These are phyloP conservation scores for Haplographium delicatum DNA, from an alignment of 495 filamentous ascomycete species.

Conservation along the genomic window DNA sequence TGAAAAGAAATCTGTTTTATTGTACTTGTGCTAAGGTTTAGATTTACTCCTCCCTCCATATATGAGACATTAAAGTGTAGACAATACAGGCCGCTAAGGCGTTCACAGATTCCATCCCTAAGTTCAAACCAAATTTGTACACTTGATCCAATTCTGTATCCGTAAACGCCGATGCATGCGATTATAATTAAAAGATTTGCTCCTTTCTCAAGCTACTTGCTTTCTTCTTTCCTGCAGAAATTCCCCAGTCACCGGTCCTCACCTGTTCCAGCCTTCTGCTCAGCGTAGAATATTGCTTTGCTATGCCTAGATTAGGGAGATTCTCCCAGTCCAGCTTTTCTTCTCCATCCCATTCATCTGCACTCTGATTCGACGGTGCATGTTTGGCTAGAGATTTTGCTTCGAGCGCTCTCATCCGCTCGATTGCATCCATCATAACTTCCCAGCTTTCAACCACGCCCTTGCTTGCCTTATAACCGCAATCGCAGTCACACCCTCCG, in stretches of 20 bases:
- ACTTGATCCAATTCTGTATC: background rate
- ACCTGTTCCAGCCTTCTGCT: constrained; percentile 23
- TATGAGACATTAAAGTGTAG: background rate
- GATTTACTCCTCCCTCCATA: too few relatives aligned
- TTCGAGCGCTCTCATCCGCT: constrained; percentile 20
- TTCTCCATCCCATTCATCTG: constrained; percentile 19
- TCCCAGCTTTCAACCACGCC: constrained; percentile 29
- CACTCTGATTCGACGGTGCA: background rate
- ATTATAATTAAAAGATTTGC: constrained; percentile 17
- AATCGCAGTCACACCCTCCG: constrained; percentile 38
- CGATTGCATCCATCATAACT: constrained; percentile 25
- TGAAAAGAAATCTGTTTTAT: too few relatives aligned
- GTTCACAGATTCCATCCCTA: background rate
- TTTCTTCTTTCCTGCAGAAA: constrained; percentile 18
- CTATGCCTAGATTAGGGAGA: constrained; percentile 5
- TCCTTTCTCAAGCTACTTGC: constrained; percentile 24
- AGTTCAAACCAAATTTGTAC: background rate
- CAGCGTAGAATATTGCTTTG: constrained; percentile 16
- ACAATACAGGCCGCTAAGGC: too few relatives aligned
- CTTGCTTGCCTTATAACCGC: constrained; percentile 21
- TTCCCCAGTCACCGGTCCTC: constrained; percentile 23
- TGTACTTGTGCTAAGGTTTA: too few relatives aligned
- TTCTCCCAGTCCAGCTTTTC: constrained; percentile 21
- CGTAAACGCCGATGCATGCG: too few relatives aligned
- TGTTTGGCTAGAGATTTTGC: background rate